phyloP scores from a whole-genome alignment of 2,329 filamentous ascomycete species.

The Tolypocladium guangdongense region DNA sequence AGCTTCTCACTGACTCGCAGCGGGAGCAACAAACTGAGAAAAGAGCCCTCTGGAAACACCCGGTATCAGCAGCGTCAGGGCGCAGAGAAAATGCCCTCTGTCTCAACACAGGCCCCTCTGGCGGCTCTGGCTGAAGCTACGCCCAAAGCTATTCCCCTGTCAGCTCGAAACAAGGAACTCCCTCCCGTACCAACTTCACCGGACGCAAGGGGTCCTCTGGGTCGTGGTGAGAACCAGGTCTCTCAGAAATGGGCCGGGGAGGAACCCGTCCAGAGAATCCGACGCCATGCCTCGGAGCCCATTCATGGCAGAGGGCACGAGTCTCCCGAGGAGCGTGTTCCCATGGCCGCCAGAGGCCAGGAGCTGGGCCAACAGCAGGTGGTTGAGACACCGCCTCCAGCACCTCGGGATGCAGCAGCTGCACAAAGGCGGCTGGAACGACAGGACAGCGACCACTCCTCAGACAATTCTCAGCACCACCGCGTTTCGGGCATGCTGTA shows the following conservation, averaged over 20 bases:
- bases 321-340: slow-evolving; percentile 16
- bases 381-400: slow-evolving; percentile 3
- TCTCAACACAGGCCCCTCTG: neutral
- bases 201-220: neutral
- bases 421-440: slow-evolving; percentile 13
- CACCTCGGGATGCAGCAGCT: slow-evolving; percentile 8
- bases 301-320: slow-evolving; percentile 13
- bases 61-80: slow-evolving; percentile 32
- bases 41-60: slow-evolving; percentile 43
- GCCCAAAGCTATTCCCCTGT: slow-evolving; percentile 6
- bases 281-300: slow-evolving; percentile 20
- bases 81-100: slow-evolving; percentile 23
- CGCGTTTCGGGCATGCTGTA: slow-evolving; percentile 30
- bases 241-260: neutral
- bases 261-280: slow-evolving; percentile 8
- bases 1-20: slow-evolving; percentile 30
- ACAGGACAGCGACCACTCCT: slow-evolving; percentile 18
- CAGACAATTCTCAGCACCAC: slow-evolving; percentile 21
- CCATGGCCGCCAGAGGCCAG: slow-evolving; percentile 11
- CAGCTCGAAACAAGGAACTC: slow-evolving; percentile 19
- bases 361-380: slow-evolving; percentile 1
- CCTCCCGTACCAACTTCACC: slow-evolving; percentile 15
- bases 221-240: neutral
- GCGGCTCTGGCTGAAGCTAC: slow-evolving; percentile 3
- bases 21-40: slow-evolving; percentile 48